Evolutionary conservation across 139 green algal species (phyloP), one percentile per base, ranked within the genome.

Genomic region (Chloropicon primus): DNA sequence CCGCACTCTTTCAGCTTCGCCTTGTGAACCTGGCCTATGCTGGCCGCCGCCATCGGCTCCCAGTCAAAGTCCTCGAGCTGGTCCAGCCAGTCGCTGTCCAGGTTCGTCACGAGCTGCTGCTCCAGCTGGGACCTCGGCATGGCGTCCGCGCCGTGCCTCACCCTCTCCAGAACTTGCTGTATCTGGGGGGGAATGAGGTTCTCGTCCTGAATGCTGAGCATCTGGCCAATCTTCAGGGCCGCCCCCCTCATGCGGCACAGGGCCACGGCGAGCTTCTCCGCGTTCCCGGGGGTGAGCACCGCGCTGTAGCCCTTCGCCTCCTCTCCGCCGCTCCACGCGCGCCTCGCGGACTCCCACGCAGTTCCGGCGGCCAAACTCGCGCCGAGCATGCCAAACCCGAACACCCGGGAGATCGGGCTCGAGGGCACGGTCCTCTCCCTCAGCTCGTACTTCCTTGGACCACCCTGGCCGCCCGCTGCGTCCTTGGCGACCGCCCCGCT

Each of bases 201-300:
- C 71, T 98, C 93, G 27, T 97, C 93, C 84, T 97, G 93, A n/a
- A 98, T 97, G 79, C 80, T 90, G 72, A 98, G 82, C 94, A 98
- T 97, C 85, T 98, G 94, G 1, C 94, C 94, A 22, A 98, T 84
- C 88, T 98, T 98, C 1, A 98, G 88, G 2, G 93, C 94, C 2
- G 94, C 93, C 0, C 94, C 94, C 1, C 84, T 82, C 92, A 96
- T 96, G 76, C 92, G 87, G 87, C 92, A 97, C 84, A 98, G 87
- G 23, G 89, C 94, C 24, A 87, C 84, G 0, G 94, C 94, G 74
- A 98, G 86, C 54, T 90, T 80, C 88, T 97, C 92, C 0, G 94
- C 94, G 74, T 97, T 97, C 10, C 78, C 76, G 74, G 97, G 90
- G 2, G 85, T 92, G 3, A 97, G 28, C 54, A 87, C 73, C 27